Base-by-base conservation (phyloP, 371 early-diverging fungal species). In the Mortierella sp. region DNA sequence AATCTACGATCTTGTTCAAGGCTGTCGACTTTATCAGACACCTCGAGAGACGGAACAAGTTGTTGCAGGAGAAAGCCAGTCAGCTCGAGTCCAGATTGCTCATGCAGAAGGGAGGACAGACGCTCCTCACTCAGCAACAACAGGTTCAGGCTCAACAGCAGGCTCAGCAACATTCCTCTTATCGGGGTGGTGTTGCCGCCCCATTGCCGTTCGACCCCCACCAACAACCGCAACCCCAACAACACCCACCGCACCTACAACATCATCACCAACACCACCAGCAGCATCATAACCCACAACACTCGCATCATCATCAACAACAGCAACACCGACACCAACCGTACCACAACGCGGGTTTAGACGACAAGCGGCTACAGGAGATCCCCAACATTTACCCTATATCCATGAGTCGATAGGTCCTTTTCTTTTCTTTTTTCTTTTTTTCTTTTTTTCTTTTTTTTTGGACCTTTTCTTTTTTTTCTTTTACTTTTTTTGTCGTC, bases 1-100 rank as follows among this genome's bases (percentile, higher is more conserved):
- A 90, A 70, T 87, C 89, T 39, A 87, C 87, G 14, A 86, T 91
- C 19, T 71, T 92, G n/a, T 86, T 87, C 69, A 90, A 90, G 89
- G 86, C 86, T 2, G 85, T 86, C 4, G 86, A 85, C 48, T 86
- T 85, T 40, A 86, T 86, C 66, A 85, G 77, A 50, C 79, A 85
- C 31, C 74, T 86, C n/a, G 86, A 86, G 64, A 75, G 84, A 34
- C 78, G 87, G 40, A 91, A 89, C 65, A 83, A 85, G 13, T 40
- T 71, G 9, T 63, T 90, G 65, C 86, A 85, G 58, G 90, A 90
- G n/a, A 90, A 90, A 71, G 85, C 90, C 7, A 73, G 73, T 22
- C 64, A 77, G 47, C 86, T 91, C 63, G 86, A 90, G 70, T 66
- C 88, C 50, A 84, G 92, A 19, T 73, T 87, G 64, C 61, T 79